Evolutionary conservation across 164 flowering plant genomes (phyloP).

Genomic region (Umbilicus rupestris): DNA sequence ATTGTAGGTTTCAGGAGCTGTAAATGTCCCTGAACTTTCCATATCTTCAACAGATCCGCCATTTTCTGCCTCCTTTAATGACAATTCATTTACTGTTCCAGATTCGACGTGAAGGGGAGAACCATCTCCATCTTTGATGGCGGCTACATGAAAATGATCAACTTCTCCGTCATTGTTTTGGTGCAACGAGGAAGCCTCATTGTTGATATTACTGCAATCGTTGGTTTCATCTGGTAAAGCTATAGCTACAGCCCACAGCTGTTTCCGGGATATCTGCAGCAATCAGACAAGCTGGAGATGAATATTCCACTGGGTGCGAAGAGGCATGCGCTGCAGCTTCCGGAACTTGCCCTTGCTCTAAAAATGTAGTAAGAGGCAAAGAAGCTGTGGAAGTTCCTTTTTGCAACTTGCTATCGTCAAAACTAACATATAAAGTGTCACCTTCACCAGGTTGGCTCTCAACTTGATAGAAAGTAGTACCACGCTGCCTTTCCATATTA

Average conservation of each 20-base stretch:
- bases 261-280: constrained; percentile 12
- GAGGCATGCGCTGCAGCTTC: constrained; percentile 20
- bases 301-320: constrained; percentile 12
- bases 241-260: background rate
- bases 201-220: constrained; percentile 17
- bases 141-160: constrained; percentile 16
- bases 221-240: constrained; percentile 13
- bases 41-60: constrained; percentile 18
- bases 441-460: constrained; percentile 23
- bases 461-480: constrained; percentile 14
- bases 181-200: constrained; percentile 20
- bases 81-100: constrained; percentile 13
- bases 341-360: constrained; percentile 18
- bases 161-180: constrained; percentile 8
- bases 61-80: constrained; percentile 16
- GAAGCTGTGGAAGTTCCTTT: constrained; percentile 14
- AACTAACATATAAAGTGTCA: constrained; percentile 7
- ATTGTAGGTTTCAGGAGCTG: background rate
- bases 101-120: constrained; percentile 15
- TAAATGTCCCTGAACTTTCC: background rate
- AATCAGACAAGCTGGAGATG: constrained; percentile 7
- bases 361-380: constrained; percentile 10
- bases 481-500: constrained; percentile 18
- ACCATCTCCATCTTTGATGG: constrained; percentile 11
- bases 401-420: constrained; percentile 15